phyloP scores from a whole-genome alignment of 31 red algal species.

The Pterothamnion heteromorphum region DNA sequence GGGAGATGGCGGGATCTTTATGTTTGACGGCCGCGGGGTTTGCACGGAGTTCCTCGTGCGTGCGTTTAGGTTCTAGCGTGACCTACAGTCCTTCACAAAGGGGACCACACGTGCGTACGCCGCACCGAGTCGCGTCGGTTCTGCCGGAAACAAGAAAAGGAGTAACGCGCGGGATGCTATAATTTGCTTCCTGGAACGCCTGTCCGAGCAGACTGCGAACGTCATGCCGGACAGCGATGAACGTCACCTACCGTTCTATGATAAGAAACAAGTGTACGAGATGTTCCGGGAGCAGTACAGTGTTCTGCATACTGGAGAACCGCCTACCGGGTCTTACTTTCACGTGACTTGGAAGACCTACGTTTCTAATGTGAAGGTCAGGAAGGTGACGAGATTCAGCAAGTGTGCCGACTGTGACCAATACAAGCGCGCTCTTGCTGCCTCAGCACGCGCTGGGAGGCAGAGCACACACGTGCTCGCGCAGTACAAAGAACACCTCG shows the following conservation, averaged over 20 bases:
- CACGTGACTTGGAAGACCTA: neutral
- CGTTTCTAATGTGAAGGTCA: neutral
- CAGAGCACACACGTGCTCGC: neutral
- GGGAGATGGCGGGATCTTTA: neutral
- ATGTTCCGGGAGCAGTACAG: neutral
- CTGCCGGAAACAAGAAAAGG: neutral
- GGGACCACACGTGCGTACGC: neutral
- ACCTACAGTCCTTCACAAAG: neutral
- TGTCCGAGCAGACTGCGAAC: neutral
- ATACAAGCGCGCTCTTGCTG: neutral
- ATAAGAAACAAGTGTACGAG: neutral
- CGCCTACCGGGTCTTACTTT: too few species aligned
- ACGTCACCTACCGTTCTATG: neutral
- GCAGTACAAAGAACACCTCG: neutral
- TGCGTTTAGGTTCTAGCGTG: neutral
- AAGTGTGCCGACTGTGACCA: neutral
- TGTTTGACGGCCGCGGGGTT: neutral
- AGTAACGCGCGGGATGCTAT: too few species aligned
- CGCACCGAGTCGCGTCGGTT: neutral
- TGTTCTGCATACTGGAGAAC: neutral
- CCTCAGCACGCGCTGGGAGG: neutral
- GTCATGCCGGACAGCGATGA: neutral
- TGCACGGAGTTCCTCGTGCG: neutral
- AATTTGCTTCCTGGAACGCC: neutral
- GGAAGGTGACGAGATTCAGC: neutral